A percentile compares a stretch with the other conserved stretches of the same genome.
Conservation (phyloP, 805 yeast species). For the Schwanniomyces vanrijiae region DNA sequence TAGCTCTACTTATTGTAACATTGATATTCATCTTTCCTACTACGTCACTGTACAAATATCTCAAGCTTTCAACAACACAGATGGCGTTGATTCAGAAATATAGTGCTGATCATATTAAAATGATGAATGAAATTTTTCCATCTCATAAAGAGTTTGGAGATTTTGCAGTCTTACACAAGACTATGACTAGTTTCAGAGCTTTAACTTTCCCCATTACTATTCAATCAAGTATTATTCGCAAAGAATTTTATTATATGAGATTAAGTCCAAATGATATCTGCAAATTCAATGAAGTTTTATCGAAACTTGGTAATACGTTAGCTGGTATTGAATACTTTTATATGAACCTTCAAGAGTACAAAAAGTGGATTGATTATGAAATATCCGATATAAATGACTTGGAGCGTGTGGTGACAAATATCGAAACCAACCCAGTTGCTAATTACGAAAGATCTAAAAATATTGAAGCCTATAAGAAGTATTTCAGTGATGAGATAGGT, state of each 20-base stretch:
- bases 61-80: conserved; percentile 12
- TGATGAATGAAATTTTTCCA: conserved; percentile 25
- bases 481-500: background rate
- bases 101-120: conserved; percentile 18
- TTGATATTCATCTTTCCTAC: conserved; percentile 25
- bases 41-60: conserved; percentile 16
- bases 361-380: conserved; percentile 16
- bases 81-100: conserved; percentile 14
- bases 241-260: conserved; percentile 27
- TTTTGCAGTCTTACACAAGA: conserved; percentile 16
- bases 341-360: conserved; percentile 26
- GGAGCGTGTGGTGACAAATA: background rate
- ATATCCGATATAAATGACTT: conserved; percentile 7
- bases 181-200: conserved; percentile 17
- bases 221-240: conserved; percentile 13
- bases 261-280: conserved; percentile 26
- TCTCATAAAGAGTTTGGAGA: conserved; percentile 21
- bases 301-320: conserved; percentile 19
- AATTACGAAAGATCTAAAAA: conserved; percentile 1
- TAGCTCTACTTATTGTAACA: conserved; percentile 18
- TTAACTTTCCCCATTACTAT: conserved; percentile 18
- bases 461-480: conserved; percentile 2
- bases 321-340: conserved; percentile 29
- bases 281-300: conserved; percentile 21
- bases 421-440: background rate